A percentile compares a stretch with the other conserved stretches of the same genome.
These are phyloP conservation scores for Albatrellus ellisii DNA, from an alignment of 768 basidiomycete genomes.

Conservation along the genomic window DNA sequence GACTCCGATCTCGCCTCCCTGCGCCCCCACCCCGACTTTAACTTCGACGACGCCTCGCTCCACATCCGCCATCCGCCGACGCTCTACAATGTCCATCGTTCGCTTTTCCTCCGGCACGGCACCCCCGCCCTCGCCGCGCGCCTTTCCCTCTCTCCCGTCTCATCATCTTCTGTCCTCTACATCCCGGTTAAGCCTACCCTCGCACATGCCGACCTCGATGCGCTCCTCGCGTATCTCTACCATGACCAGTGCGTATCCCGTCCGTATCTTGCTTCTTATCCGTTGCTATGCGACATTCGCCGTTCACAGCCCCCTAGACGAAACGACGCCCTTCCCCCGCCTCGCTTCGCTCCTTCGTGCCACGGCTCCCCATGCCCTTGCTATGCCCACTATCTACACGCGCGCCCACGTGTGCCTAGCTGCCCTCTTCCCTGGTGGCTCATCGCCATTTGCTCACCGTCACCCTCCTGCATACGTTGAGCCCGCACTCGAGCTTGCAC, in stretches of 20 bases:
- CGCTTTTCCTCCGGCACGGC: not conserved
- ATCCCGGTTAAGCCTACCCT: not conserved
- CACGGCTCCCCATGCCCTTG: constrained; percentile 21
- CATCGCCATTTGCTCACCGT: constrained; percentile 26
- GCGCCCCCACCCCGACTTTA: not conserved
- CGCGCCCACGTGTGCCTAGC: constrained; percentile 30
- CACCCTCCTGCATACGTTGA: constrained; percentile 24
- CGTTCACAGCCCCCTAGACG: not conserved
- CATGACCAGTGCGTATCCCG: not conserved
- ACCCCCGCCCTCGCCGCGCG: not conserved
- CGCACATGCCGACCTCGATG: not conserved
- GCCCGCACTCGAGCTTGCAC: constrained; percentile 40
- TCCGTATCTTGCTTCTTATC: not conserved
- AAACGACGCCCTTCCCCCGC: not conserved
- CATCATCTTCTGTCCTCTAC: not conserved
- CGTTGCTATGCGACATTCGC: not conserved
- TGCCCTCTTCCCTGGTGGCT: constrained; percentile 36
- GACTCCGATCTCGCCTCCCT: not conserved
- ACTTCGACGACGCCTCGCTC: no score
- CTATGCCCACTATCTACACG: constrained; percentile 40
- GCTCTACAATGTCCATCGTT: not conserved
- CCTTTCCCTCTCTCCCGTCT: not conserved
- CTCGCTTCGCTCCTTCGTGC: not conserved
- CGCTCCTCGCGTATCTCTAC: not conserved
- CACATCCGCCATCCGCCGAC: not conserved